Evolutionary conservation across 2,329 filamentous ascomycete species (phyloP), one percentile per base, ranked within the genome.

Genomic region (Ascochyta pisi): DNA sequence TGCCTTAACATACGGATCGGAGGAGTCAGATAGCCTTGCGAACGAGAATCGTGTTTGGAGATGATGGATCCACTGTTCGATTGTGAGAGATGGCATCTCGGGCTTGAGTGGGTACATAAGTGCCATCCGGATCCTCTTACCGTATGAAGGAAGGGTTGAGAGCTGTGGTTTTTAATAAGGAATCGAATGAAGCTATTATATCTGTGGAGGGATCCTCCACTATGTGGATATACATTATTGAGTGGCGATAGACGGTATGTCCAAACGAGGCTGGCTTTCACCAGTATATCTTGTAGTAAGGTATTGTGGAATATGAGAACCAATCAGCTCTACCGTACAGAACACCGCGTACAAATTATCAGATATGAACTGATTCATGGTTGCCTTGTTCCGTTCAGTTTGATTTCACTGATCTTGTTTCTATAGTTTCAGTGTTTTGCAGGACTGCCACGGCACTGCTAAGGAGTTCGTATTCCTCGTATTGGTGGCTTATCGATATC

Each of bases 1-100:
- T 16, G 42, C 34, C 12, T 43, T 31, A 4, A n/a, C 15, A 19
- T 50, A 57, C 1, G 54, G 54, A 24, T 56, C 37, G 23, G 38
- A 35, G 19, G 29, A n/a, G n/a, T 43, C 23, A 34, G 24, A 13
- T 13, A 10, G n/a, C 3, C 10, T 6, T 4, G 13, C 2, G 4
- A 42, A 50, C 6, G 39, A 50, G 12, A 35, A 50, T 26, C 12
- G 15, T n/a, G 15, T n/a, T 29, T 34, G 8, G 22, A 50, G 39
- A 10, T 29, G 9, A 12, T 16, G 10, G 7, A 37, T 23, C 47
- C 38, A 50, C n/a, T 42, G 26, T 34, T 50, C 7, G 29, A n/a
- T 4, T 12, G 47, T 50, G 22, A 15, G 31, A 23, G 31, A 31
- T 6, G 16, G 15, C 47, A 50, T 50, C 4, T 13, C 29, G 7